Conservation (phyloP, 345 rosid species). For the Alliaria petiolata region DNA sequence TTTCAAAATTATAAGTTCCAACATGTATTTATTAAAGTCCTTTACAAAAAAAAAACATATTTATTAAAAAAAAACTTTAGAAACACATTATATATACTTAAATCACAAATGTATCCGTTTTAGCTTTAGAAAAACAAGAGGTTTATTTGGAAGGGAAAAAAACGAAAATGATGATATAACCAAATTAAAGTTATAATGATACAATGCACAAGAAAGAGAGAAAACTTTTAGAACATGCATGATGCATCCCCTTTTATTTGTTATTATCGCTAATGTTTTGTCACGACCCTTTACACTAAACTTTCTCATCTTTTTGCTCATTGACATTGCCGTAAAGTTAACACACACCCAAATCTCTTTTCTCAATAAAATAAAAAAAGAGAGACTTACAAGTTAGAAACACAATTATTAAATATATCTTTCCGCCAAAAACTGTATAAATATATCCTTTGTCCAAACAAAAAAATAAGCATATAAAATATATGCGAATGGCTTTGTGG, state of each 20-base stretch:
- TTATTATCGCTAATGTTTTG: background rate
- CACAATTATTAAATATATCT: background rate
- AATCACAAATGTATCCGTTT: background rate
- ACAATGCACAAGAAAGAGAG: slow-evolving; percentile 11
- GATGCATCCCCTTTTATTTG: background rate
- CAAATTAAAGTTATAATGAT: slow-evolving; percentile 12
- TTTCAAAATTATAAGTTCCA: too few species aligned
- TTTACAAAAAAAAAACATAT: too few species aligned
- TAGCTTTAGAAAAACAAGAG: background rate
- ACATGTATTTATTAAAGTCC: too few species aligned
- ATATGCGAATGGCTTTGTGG: background rate
- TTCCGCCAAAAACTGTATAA: background rate
- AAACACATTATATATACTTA: background rate
- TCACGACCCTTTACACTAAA: slow-evolving; percentile 12
- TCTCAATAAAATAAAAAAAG: too few species aligned
- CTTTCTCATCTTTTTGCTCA: slow-evolving; percentile 8
- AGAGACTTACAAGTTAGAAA: too few species aligned
- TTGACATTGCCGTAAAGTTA: slow-evolving; percentile 23
- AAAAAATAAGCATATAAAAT: too few species aligned
- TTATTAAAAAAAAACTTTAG: too few species aligned
- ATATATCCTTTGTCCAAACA: background rate
- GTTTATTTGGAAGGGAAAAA: background rate
- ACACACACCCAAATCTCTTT: background rate
- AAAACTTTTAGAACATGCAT: slow-evolving; percentile 9
- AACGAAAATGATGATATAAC: background rate